Base-by-base conservation (phyloP, 2,329 filamentous ascomycete species). In the Trichoderma koningii region DNA sequence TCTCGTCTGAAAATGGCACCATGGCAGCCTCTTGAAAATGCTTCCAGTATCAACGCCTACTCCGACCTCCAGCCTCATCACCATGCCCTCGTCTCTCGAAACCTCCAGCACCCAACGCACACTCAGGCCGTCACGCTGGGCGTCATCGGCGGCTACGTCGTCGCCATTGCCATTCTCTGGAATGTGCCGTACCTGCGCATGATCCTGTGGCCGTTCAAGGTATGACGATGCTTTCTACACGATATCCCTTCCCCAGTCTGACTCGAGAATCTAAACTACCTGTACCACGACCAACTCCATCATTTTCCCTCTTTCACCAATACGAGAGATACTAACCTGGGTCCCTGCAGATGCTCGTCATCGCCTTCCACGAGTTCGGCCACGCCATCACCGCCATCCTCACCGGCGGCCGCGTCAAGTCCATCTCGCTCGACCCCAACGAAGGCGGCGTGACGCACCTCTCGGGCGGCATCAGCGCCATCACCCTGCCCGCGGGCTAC, bases 381-480 rank as follows among this genome's bases (percentile, higher is more conserved):
- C 90, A 93, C 76, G 90, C 90, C 55, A 85, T 92, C 70, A 87
- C 87, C 1, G 89, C 89, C 45, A 84, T 88, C 68, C 84, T 87
- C 66, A 93, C 90, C 0, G 90, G 90, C 63, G 90, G 90, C 5
- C 82, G 80, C 63, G 90, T 93, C 69, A 86, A 91, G 73, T 89
- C 86, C 45, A 92, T 93, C 71, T 88, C 84, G 23, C 83, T 92
- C 23, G 88, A 92, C 73, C 89, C 90, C n/a, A 83, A 88, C 70
- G 90, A 93, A 77, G 90, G 90, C 67, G 90, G 90, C 67, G 89
- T 91, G 3, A 93, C 90, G 1, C 87, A 90, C 69, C 92, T 93
- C 87, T 82, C 84, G 6, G 90, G 90, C 48, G 90, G 90, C 55
- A 86, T 85, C 69, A 84, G 82, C 68, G 87, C 87, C 67, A 76